phyloP scores from a whole-genome alignment of 2,329 filamentous ascomycete species.

The Sporothrix sp. region DNA sequence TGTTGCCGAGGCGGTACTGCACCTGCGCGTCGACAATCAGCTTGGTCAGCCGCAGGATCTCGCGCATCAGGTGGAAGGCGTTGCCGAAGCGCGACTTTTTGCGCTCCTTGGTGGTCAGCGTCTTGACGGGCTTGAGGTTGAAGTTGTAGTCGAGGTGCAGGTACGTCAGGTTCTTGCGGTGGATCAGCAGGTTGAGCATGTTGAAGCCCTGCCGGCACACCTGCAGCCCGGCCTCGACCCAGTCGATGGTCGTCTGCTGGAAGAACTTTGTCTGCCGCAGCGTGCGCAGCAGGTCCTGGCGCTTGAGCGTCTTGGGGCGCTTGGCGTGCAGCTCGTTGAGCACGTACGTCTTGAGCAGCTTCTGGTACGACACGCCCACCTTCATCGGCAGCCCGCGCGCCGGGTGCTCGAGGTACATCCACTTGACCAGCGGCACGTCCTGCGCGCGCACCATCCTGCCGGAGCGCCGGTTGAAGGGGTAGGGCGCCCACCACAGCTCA shows the following conservation, averaged over 20 bases:
- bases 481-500: constrained; percentile 95
- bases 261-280: constrained; percentile 98
- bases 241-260: constrained; percentile 98
- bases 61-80: constrained; percentile 97
- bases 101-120: constrained; percentile 92
- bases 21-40: constrained; percentile 98
- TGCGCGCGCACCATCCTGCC: constrained; percentile 94
- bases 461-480: constrained; percentile 87
- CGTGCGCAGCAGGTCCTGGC: constrained; percentile 80
- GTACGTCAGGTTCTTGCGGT: constrained; percentile 96
- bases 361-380: constrained; percentile 96
- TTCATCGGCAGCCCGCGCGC: constrained; percentile 84
- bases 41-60: constrained; percentile 91
- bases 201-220: constrained; percentile 98
- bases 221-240: constrained; percentile 97
- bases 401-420: constrained; percentile 96
- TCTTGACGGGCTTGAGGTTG: constrained; percentile 98
- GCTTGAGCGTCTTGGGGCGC: constrained; percentile 89
- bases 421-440: constrained; percentile 93
- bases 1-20: constrained; percentile 93
- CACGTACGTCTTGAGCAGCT: constrained; percentile 90
- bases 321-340: constrained; percentile 96
- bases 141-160: constrained; percentile 99
- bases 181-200: constrained; percentile 95
- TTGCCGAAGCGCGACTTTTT: constrained; percentile 99